Conservation (phyloP, 495 filamentous ascomycete species). For the Filosporella fistucella region DNA sequence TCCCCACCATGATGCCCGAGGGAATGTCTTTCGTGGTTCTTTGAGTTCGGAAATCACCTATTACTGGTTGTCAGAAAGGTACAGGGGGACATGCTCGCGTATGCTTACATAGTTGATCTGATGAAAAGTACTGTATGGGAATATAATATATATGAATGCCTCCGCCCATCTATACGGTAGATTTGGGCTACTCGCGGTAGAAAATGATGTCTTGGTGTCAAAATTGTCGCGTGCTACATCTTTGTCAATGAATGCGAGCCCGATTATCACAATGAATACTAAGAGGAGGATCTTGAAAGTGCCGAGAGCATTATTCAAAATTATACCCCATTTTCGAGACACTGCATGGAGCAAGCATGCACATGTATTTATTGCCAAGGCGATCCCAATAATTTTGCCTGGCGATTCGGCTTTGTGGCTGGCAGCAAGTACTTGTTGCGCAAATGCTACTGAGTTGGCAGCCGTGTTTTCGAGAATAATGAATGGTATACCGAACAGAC, state of each 20-base stretch:
- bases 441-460: constrained; percentile 38
- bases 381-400: constrained; percentile 37
- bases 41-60: constrained; percentile 10
- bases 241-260: constrained; percentile 9
- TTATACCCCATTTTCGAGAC: constrained; percentile 43
- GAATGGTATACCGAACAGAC: constrained; percentile 41
- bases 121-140: constrained; percentile 7
- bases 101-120: constrained; percentile 12
- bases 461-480: constrained; percentile 46
- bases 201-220: constrained; percentile 28
- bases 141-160: constrained; percentile 8
- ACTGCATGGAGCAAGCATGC: constrained; percentile 42
- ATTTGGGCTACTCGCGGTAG: constrained; percentile 8
- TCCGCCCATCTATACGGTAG: constrained; percentile 7
- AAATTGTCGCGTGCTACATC: constrained; percentile 19
- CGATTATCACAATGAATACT: constrained; percentile 31
- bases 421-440: constrained; percentile 15
- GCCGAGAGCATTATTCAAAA: constrained; percentile 44
- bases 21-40: constrained; percentile 4
- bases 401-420: constrained; percentile 9
- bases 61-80: not conserved
- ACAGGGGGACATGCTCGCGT: too few species aligned
- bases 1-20: not conserved
- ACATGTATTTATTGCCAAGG: constrained; percentile 25
- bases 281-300: constrained; percentile 41